These are phyloP conservation scores for Pyrus communis DNA, from an alignment of 306 rosid genomes.

Conservation along the genomic window DNA sequence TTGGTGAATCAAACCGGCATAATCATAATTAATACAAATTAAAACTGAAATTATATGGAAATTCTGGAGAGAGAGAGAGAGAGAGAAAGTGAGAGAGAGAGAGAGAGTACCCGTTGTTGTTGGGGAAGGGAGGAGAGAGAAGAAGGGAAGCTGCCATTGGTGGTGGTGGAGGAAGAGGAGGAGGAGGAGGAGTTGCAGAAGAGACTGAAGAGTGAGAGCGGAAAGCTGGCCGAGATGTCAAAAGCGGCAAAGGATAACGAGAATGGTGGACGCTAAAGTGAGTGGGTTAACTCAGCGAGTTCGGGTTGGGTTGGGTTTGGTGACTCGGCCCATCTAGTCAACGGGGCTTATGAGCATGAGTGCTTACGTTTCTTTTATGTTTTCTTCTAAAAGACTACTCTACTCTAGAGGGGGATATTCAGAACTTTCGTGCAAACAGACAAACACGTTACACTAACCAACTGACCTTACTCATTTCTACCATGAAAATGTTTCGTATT, in stretches of 20 bases:
- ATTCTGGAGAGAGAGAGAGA: background rate
- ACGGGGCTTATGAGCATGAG: background rate
- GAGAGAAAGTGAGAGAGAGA: background rate
- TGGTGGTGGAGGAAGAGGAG: background rate
- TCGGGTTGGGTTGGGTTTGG: background rate
- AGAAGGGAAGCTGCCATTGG: conserved; percentile 35
- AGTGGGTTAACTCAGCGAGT: conserved; percentile 2
- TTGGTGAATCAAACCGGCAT: background rate
- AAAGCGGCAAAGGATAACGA: background rate
- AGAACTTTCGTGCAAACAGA: no score
- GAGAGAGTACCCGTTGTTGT: conserved; percentile 23
- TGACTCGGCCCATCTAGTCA: background rate
- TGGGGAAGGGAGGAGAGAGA: conserved; percentile 21
- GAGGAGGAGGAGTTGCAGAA: conserved; percentile 1
- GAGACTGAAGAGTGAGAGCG: background rate
- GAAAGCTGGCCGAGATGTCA: background rate
- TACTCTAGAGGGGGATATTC: background rate
- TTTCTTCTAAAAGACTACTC: background rate
- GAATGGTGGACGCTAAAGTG: background rate
- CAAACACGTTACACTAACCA: background rate
- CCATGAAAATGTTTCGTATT: no score
- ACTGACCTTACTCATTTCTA: background rate
- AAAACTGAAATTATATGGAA: background rate
- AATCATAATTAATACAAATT: background rate
- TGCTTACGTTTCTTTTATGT: background rate